Base-by-base conservation (phyloP, 345 rosid species). In the Dovyalis caffra region DNA sequence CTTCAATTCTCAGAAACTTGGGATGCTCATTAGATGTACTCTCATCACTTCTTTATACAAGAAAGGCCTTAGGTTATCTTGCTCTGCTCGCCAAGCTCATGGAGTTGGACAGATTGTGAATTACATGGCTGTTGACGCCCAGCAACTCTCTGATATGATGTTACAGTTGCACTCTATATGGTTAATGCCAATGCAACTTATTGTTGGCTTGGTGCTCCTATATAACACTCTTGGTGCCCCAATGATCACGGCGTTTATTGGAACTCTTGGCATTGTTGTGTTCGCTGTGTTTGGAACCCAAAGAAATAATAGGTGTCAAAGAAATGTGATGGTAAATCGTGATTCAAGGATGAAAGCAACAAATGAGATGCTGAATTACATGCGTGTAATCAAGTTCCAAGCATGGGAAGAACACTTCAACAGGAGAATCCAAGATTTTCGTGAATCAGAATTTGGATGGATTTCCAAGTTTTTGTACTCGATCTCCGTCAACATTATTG, bases 51-150 rank as follows among this genome's bases (percentile, higher is more conserved):
- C 95, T 31, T 68, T 92, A 43, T 95, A 92, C 89, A 86, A 70
- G 79, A 95, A 95, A 78, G 97, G 99, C 4, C 64, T 92, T 67
- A 83, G 88, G 72, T 78, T 95, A 43, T 82, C 97, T 0, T 88
- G 95, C 77, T 95, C 97, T 16, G 94, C 97, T 38, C 90, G 97
- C 28, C 97, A 95, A 73, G 87, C 86, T 72, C 99, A 95, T 64
- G 99, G 99, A 11, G 95, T 95, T 1, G 97, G 99, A 21, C 99
- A 92, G 80, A 95, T 92, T 61, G 99, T 95, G 76, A 95, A 95
- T 73, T 95, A 95, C 85, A 95, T 95, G 99, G 94, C 99, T 33
- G 97, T 95, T 5, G 99, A 95, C 71, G 97, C 97, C 1, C 99
- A 95, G 25, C 99, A 95, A 80, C 94, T 95, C 67, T 92, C 97